Evolutionary conservation across 176 grass and related monocot genomes (phyloP), one percentile per base, ranked within the genome.

Genomic region (Oryza longistaminata): DNA sequence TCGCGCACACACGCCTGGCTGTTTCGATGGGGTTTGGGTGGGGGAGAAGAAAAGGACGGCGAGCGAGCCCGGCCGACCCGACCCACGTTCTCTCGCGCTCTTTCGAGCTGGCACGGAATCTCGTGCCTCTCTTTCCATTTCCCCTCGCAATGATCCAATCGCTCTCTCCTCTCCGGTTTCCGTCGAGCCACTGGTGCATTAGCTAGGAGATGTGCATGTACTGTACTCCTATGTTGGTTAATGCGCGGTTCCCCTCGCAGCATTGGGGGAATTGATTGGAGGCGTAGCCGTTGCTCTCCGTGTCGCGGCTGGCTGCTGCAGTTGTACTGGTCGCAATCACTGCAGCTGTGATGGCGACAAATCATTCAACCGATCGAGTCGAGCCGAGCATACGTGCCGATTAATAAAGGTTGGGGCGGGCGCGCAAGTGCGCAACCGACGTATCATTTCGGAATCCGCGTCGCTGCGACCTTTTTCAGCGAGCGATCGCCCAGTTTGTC

Each of bases 41-140:
- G 75, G 61, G 75, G 68, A 85, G 71, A 64, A 37, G 73, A 78
- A 64, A 76, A 58, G 67, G 73, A 78, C 29, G 82, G 81, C 69
- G 58, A n/a, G 25, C 82, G 22, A 43, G 0, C n/a, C 53, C n/a
- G 27, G 21, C 64, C 74, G 70, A 79, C 68, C 74, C 60, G 64
- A 27, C 84, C 80, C 88, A 90, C 75, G 89, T 87, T 87, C 89
- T 70, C 68, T 29, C 84, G 24, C 31, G 1, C 80, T 90, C 88
- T 87, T 87, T 87, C 66, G 80, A 87, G 80, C 89, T 90, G 89
- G 80, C 70, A 33, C 27, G 68, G 89, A 87, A 90, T 90, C 89
- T 34, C 24, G 69, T 25, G 58, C 79, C 79, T 83, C 79, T 83
- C 82, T 6, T 80, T 85, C 82, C 61, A 24, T 45, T 44, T 33